These are phyloP conservation scores for Colletotrichum spaethianum DNA, from an alignment of 2,329 filamentous ascomycete genomes.

Conservation along the genomic window DNA sequence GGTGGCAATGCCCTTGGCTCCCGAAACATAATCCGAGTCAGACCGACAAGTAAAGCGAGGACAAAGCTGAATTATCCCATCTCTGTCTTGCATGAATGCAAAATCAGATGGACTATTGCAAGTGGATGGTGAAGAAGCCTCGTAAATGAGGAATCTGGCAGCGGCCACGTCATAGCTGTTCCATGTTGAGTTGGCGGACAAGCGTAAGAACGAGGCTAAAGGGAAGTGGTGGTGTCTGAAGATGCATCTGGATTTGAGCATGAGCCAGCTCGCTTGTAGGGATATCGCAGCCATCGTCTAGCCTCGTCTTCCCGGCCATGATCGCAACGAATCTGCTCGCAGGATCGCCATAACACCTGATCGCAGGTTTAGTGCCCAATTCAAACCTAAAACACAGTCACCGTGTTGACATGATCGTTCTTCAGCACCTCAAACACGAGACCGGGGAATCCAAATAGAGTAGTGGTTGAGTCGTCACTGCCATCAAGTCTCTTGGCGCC, in stretches of 20 bases:
- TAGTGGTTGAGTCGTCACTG: slow-evolving; percentile 77
- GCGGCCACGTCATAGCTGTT: slow-evolving; percentile 37
- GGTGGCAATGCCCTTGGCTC: slow-evolving; percentile 36
- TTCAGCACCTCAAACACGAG: slow-evolving; percentile 95
- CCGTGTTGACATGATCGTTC: slow-evolving; percentile 89
- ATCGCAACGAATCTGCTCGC: slow-evolving; percentile 9
- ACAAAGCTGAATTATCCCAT: slow-evolving; percentile 41
- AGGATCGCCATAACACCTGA: slow-evolving; percentile 21
- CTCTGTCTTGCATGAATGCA: slow-evolving; percentile 34
- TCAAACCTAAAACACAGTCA: slow-evolving; percentile 82
- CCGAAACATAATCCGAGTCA: slow-evolving; percentile 39
- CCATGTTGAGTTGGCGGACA: slow-evolving; percentile 35
- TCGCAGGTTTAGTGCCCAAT: slow-evolving; percentile 31
- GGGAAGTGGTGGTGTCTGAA: slow-evolving; percentile 26
- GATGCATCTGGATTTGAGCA: slow-evolving; percentile 33
- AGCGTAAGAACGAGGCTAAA: slow-evolving; percentile 27
- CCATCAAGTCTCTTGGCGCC: slow-evolving; percentile 68
- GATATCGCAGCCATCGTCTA: slow-evolving; percentile 33
- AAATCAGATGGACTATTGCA: slow-evolving; percentile 38
- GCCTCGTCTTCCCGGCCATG: slow-evolving; percentile 30
- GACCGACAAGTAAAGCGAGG: slow-evolving; percentile 35
- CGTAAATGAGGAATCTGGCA: slow-evolving; percentile 21
- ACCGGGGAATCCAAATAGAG: slow-evolving; percentile 93
- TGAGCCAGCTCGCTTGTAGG: slow-evolving; percentile 32
- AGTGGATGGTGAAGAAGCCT: slow-evolving; percentile 26